These are phyloP conservation scores for Gentiana straminea DNA, from an alignment of 257 asterid genomes.

Conservation along the genomic window DNA sequence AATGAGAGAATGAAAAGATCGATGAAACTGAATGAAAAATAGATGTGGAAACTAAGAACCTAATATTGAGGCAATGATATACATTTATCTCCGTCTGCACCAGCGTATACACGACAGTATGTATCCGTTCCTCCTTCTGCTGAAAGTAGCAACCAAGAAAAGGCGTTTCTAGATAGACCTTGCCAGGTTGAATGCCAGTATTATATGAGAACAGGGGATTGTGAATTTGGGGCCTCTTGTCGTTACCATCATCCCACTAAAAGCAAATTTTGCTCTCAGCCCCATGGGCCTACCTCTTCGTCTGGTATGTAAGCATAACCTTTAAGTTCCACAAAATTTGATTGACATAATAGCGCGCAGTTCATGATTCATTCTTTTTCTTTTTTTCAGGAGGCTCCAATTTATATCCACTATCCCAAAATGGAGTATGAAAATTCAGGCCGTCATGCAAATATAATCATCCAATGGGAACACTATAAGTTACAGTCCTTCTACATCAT, in stretches of 20 bases:
- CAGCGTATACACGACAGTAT: slow-evolving; percentile 70
- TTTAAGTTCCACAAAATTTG: slow-evolving; percentile 8
- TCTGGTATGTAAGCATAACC: slow-evolving; percentile 44
- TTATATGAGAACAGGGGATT: slow-evolving; percentile 76
- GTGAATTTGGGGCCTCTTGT: slow-evolving; percentile 83
- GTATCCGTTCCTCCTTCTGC: slow-evolving; percentile 45
- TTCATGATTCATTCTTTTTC: no score
- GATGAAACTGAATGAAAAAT: slow-evolving; percentile 14
- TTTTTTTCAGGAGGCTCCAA: neutral
- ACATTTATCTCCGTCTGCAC: slow-evolving; percentile 69
- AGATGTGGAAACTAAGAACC: slow-evolving; percentile 31
- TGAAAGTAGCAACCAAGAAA: slow-evolving; percentile 51
- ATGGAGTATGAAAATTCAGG: no score
- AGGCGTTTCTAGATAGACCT: slow-evolving; percentile 69
- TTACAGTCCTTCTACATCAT: no score
- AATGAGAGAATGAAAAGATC: no score
- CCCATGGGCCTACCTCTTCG: slow-evolving; percentile 86
- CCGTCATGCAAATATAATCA: no score
- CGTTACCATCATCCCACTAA: slow-evolving; percentile 81
- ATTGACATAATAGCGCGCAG: neutral
- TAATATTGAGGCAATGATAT: slow-evolving; percentile 4
- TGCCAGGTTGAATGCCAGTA: slow-evolving; percentile 81
- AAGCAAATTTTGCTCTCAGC: slow-evolving; percentile 50
- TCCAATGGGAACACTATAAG: no score
- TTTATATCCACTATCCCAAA: neutral